Evolutionary conservation across 306 rosid genomes (phyloP).

Genomic region (Castanea sativa): DNA sequence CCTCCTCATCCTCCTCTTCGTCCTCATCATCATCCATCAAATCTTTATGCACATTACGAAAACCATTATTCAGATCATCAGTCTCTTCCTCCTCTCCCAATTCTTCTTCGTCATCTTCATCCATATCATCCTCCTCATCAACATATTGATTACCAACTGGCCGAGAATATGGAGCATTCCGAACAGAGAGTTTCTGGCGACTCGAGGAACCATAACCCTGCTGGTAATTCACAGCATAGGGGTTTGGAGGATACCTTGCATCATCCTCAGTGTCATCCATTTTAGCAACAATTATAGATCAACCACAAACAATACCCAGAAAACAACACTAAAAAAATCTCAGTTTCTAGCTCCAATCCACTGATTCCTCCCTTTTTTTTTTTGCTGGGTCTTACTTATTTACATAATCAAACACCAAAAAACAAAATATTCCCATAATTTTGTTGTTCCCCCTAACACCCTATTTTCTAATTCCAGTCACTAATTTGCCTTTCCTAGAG

Average conservation of each 20-base stretch:
- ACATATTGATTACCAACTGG: slow-evolving; percentile 33
- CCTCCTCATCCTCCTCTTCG: slow-evolving; percentile 34
- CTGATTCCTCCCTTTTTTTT: neutral
- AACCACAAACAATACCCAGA: slow-evolving; percentile 21
- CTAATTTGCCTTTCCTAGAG: neutral
- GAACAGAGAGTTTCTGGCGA: slow-evolving; percentile 34
- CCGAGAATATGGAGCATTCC: slow-evolving; percentile 43
- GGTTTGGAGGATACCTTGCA: slow-evolving; percentile 44
- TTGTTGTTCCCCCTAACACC: neutral
- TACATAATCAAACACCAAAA: neutral
- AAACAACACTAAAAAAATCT: neutral
- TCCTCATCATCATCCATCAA: slow-evolving; percentile 18
- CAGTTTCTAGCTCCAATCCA: slow-evolving; percentile 17
- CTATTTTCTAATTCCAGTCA: neutral
- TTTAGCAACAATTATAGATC: slow-evolving; percentile 18
- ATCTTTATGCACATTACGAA: slow-evolving; percentile 26
- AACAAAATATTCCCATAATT: neutral
- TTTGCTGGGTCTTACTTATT: neutral
- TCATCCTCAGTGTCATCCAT: slow-evolving; percentile 84
- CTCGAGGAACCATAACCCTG: slow-evolving; percentile 48
- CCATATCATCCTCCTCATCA: slow-evolving; percentile 45
- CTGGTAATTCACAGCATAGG: slow-evolving; percentile 42
- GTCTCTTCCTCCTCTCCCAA: slow-evolving; percentile 47
- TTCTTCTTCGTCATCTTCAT: slow-evolving; percentile 47
- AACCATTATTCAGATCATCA: slow-evolving; percentile 45